Evolutionary conservation across 805 yeast genomes (phyloP).

Genomic region (Wickerhamiella kurtzmanii): DNA sequence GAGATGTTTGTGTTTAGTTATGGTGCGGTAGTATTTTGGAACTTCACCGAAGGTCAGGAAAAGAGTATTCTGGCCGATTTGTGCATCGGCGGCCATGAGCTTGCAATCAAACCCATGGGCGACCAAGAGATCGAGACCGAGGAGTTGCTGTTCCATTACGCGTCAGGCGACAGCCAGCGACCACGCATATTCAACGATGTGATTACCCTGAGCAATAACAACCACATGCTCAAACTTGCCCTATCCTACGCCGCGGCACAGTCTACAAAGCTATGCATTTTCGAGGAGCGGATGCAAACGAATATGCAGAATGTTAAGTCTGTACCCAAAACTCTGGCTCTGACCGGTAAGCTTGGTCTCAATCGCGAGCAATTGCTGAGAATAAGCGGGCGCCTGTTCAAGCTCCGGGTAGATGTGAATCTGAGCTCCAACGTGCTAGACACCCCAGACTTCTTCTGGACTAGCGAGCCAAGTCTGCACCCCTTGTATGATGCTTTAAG

Average conservation of each 20-base stretch:
- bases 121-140: conserved; percentile 91
- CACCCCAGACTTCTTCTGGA: conserved; percentile 95
- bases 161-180: conserved; percentile 30
- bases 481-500: conserved; percentile 82
- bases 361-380: conserved; percentile 72
- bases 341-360: conserved; percentile 78
- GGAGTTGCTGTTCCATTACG: conserved; percentile 63
- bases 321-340: conserved; percentile 76
- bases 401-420: conserved; percentile 85
- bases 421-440: conserved; percentile 80
- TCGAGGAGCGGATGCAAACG: conserved; percentile 82
- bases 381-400: conserved; percentile 82
- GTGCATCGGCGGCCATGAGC: conserved; percentile 43
- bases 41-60: conserved; percentile 82
- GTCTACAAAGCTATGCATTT: conserved; percentile 78
- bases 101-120: conserved; percentile 54
- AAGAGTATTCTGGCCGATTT: conserved; percentile 87
- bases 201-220: conserved; percentile 81
- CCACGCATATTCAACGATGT: conserved; percentile 69
- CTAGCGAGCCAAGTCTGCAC: conserved; percentile 82
- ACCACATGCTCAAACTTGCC: conserved; percentile 81
- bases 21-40: conserved; percentile 98
- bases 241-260: conserved; percentile 96
- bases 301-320: conserved; percentile 74
- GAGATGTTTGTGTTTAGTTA: conserved; percentile 82